These are phyloP conservation scores for Phytophthora melonis DNA, from an alignment of 352 stramenopile species.

Conservation along the genomic window DNA sequence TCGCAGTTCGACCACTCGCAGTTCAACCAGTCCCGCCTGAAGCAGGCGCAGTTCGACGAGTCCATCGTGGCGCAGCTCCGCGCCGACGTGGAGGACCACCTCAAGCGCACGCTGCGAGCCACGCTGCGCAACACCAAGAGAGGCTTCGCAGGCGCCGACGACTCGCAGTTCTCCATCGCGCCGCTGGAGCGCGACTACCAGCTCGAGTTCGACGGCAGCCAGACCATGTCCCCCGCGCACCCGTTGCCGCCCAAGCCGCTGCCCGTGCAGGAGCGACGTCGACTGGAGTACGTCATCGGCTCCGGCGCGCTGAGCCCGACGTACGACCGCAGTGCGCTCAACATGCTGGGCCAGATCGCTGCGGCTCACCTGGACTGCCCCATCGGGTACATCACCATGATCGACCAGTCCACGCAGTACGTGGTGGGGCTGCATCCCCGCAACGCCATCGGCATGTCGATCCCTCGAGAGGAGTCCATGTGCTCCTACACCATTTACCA, in stretches of 20 bases:
- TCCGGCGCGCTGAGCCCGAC: conserved; percentile 49
- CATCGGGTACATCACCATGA: conserved; percentile 68
- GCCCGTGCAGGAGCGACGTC: conserved; percentile 43
- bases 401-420: conserved; percentile 63
- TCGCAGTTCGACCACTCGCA: conserved; percentile 12
- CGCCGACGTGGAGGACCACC: conserved; percentile 40
- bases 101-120: conserved; percentile 35
- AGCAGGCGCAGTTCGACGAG: conserved; percentile 33
- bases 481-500: conserved; percentile 72
- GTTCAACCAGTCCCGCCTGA: conserved; percentile 29
- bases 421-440: conserved; percentile 49
- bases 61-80: conserved; percentile 37
- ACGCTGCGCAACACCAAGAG: conserved; percentile 29
- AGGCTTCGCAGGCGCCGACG: conserved; percentile 28
- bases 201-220: conserved; percentile 52
- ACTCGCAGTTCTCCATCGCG: conserved; percentile 46
- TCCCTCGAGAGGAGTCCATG: conserved; percentile 63
- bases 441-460: conserved; percentile 37
- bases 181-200: conserved; percentile 58
- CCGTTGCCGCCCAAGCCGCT: conserved; percentile 55
- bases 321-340: conserved; percentile 64
- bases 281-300: conserved; percentile 54
- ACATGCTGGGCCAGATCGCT: conserved; percentile 61
- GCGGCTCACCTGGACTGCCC: conserved; percentile 61
- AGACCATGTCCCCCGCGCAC: conserved; percentile 48